These are phyloP conservation scores for Garcia nutans DNA, from an alignment of 345 rosid genomes.

Conservation along the genomic window DNA sequence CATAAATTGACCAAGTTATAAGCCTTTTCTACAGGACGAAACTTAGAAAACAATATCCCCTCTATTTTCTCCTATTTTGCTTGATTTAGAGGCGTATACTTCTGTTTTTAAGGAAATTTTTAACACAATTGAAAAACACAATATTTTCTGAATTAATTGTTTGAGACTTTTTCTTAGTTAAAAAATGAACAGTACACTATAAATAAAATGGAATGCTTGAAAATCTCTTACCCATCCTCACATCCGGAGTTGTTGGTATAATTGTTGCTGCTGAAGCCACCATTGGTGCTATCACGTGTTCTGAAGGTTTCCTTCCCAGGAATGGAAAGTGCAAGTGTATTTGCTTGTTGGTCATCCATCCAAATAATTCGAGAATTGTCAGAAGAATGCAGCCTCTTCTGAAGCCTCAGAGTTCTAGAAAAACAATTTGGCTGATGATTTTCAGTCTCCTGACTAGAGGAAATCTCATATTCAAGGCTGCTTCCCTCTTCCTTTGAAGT, in stretches of 20 bases:
- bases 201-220: not conserved
- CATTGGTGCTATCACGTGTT: conserved; percentile 19
- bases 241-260: conserved; percentile 18
- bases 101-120: not conserved
- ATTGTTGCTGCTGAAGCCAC: conserved; percentile 27
- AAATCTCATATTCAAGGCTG: conserved; percentile 14
- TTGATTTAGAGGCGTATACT: not conserved
- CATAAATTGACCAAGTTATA: not conserved
- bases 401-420: conserved; percentile 36
- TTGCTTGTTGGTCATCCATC: conserved; percentile 22
- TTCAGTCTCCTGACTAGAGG: conserved; percentile 33
- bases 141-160: not conserved
- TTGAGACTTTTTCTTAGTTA: not conserved
- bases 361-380: conserved; percentile 20
- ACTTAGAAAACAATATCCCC: not conserved
- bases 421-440: conserved; percentile 44
- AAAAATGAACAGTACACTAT: not conserved
- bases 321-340: conserved; percentile 36
- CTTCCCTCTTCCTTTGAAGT: conserved; percentile 31
- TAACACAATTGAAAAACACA: not conserved
- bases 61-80: not conserved
- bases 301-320: conserved; percentile 29
- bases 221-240: conserved; percentile 40
- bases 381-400: conserved; percentile 26
- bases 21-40: not conserved